These are phyloP conservation scores for Beauveria varroae DNA, from an alignment of 2,329 filamentous ascomycete genomes.

Conservation along the genomic window DNA sequence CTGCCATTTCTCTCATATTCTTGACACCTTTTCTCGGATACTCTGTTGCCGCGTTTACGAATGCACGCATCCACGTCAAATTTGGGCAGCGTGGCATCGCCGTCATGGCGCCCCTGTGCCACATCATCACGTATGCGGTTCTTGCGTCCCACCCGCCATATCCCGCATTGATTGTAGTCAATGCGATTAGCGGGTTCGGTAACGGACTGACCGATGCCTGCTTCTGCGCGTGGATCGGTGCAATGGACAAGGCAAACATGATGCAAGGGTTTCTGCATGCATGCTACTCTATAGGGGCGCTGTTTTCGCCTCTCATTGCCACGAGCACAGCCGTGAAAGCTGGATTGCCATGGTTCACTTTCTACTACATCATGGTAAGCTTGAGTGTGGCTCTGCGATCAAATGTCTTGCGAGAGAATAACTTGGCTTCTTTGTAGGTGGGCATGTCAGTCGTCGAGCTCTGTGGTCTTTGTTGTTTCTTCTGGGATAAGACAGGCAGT, in stretches of 20 bases:
- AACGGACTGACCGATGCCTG: conserved; percentile 54
- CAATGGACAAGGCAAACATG: conserved; percentile 61
- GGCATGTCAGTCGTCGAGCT: conserved; percentile 50
- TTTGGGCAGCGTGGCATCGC: conserved; percentile 62
- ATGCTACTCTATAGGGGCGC: conserved; percentile 58
- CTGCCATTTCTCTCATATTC: conserved; percentile 55
- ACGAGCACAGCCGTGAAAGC: conserved; percentile 59
- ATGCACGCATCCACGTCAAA: conserved; percentile 51
- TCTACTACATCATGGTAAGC: conserved; percentile 64
- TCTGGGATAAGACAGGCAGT: conserved; percentile 52
- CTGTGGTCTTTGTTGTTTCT: conserved; percentile 39
- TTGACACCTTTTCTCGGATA: conserved; percentile 58
- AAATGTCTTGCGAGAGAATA: too few species aligned
- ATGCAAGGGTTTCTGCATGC: conserved; percentile 59
- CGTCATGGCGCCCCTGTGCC: conserved; percentile 51
- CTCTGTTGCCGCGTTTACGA: conserved; percentile 51
- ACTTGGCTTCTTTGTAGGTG: conserved; percentile 18
- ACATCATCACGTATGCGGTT: conserved; percentile 53
- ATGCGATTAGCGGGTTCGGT: conserved; percentile 57
- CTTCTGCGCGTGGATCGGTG: conserved; percentile 47
- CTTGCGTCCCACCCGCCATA: conserved; percentile 57
- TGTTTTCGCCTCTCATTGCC: conserved; percentile 56
- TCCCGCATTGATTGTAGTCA: conserved; percentile 54
- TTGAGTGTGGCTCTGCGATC: too few species aligned
- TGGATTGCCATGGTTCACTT: conserved; percentile 55